A percentile compares a stretch with the other conserved stretches of the same genome.
phyloP scores from a whole-genome alignment of 176 grass and related monocot species.

The Triticum dicoccoides region DNA sequence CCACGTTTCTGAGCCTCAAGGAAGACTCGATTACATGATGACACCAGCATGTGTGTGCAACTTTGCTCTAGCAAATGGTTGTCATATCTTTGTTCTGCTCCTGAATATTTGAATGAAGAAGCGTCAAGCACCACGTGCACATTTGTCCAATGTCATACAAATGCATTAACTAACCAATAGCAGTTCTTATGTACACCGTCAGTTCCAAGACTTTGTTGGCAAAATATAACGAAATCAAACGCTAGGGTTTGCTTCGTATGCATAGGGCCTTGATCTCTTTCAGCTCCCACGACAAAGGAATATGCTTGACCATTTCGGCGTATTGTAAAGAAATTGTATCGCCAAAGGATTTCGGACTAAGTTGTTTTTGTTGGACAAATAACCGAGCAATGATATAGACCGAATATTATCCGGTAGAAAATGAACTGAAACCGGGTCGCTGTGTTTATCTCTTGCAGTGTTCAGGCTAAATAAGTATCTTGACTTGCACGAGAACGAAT shows the following conservation, averaged over 20 bases:
- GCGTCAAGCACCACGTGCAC: neutral
- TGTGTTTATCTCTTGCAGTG: neutral
- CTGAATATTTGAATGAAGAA: neutral
- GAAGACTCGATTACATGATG: neutral
- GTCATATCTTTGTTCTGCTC: neutral
- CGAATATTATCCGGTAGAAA: neutral
- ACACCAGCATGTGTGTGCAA: neutral
- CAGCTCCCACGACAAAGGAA: neutral
- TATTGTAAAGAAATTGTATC: neutral
- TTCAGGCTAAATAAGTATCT: neutral
- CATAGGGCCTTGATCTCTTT: neutral
- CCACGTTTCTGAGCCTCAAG: neutral
- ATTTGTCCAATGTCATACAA: neutral
- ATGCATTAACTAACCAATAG: neutral
- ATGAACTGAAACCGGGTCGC: neutral
- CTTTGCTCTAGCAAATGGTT: neutral
- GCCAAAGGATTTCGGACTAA: neutral
- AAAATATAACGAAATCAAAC: neutral
- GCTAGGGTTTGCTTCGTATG: neutral
- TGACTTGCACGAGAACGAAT: constrained; percentile 22
- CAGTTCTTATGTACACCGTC: neutral
- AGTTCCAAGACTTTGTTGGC: neutral
- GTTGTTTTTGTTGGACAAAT: neutral
- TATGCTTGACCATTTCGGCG: neutral
- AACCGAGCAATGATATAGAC: neutral